A percentile compares a stretch with the other conserved stretches of the same genome.
phyloP scores from a whole-genome alignment of 2,329 filamentous ascomycete genomes.

The Conoideocrella luteorostrata region DNA sequence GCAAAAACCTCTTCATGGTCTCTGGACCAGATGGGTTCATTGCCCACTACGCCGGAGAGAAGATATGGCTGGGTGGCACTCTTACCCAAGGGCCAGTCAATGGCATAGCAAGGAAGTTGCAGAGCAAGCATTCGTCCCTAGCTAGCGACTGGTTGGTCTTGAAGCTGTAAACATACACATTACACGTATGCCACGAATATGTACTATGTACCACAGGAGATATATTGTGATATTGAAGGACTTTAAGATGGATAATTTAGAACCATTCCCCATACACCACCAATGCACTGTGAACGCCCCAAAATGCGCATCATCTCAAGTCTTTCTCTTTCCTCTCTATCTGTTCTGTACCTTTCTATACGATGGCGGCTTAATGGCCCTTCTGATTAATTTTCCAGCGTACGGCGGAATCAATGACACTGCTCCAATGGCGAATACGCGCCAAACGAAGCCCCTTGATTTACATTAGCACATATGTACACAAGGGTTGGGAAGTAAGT shows the following conservation, averaged over 20 bases:
- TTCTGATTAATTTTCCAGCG: slow-evolving; percentile 74
- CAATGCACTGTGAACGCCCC: not conserved
- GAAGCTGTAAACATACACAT: slow-evolving; percentile 36
- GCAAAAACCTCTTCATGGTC: slow-evolving; percentile 67
- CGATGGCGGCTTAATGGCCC: slow-evolving; percentile 83
- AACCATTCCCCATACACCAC: not conserved
- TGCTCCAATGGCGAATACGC: slow-evolving; percentile 70
- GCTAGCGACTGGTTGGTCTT: slow-evolving; percentile 44
- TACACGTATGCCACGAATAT: not conserved
- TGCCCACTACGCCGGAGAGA: slow-evolving; percentile 69
- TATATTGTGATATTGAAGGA: no score
- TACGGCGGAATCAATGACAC: slow-evolving; percentile 83
- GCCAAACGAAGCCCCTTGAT: slow-evolving; percentile 76
- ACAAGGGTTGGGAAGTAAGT: not conserved
- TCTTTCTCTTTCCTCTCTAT: slow-evolving; percentile 25
- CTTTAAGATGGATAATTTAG: no score
- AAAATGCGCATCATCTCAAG: not conserved
- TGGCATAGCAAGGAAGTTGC: slow-evolving; percentile 59
- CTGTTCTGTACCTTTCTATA: slow-evolving; percentile 86
- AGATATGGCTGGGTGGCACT: slow-evolving; percentile 64
- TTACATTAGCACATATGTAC: slow-evolving; percentile 13
- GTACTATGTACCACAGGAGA: slow-evolving; percentile 4
- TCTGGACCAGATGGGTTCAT: slow-evolving; percentile 92
- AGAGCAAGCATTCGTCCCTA: slow-evolving; percentile 34
- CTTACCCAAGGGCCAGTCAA: slow-evolving; percentile 70